Evolutionary conservation across 2,329 filamentous ascomycete genomes (phyloP), one percentile per base, ranked within the genome.

Genomic region (Orbilia quercus): DNA sequence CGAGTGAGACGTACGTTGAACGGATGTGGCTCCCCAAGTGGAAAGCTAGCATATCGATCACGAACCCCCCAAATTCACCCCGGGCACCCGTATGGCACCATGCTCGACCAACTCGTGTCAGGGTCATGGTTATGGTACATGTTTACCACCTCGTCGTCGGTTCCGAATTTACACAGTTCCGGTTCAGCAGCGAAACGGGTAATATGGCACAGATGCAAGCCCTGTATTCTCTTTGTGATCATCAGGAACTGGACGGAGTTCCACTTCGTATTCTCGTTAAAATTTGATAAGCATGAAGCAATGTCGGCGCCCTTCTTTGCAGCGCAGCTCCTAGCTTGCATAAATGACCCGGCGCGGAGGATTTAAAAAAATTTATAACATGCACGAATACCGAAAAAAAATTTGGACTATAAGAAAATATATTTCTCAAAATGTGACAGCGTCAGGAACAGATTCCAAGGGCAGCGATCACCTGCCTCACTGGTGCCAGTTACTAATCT

Each of bases 261-360:
- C 40, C 16, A n/a, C 42, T 34, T 58, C 44, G 51, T 48, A 50
- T 48, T 18, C 23, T 31, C 45, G 51, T 47, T 31, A 18, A n/a
- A n/a, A 59, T 67, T 67, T 67, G 63, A 67, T 67, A 67, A 67
- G 63, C 63, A 67, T 22, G 45, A 12, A 53, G n/a, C 25, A 16
- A 11, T 9, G 2, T 16, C 9, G 48, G 34, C 25, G 50, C 50
- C 38, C 12, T 31, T 9, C 28, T 9, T 31, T n/a, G n/a, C n/a
- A n/a, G n/a, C n/a, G n/a, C n/a, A n/a, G 9, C 28, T 9, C 9
- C 28, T 9, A 31, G 9, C 28, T 9, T 31, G 28, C 28, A 31
- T 31, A 9, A 31, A 28, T n/a, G n/a, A 28, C n/a, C 23, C 45
- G 45, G 22, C 45, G 22, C 45, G 18, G 44, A 20, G 28, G 28